Conservation (phyloP, 129 eudicot genomes). For the Glebionis coronaria region DNA sequence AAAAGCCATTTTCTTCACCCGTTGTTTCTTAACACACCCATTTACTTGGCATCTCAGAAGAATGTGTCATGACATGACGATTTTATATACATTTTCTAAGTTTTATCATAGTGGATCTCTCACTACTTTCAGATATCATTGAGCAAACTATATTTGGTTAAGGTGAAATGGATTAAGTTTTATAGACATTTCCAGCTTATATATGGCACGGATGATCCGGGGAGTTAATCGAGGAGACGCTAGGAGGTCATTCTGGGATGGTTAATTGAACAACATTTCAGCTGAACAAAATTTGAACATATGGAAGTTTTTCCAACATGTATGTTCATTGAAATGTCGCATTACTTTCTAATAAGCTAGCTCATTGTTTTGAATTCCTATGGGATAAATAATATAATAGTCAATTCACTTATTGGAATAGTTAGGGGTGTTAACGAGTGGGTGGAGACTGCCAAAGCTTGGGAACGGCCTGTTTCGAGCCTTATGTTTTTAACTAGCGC, state of each 20-base stretch:
- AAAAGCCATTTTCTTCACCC: no score
- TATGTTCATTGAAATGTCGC: no score
- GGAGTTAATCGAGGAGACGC: slow-evolving; percentile 53
- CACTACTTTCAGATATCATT: no score
- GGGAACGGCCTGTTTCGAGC: background rate
- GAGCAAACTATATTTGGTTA: background rate
- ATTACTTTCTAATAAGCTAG: background rate
- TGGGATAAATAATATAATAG: no score
- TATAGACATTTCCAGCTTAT: slow-evolving; percentile 52
- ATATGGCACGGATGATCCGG: slow-evolving; percentile 90
- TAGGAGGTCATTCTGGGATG: slow-evolving; percentile 81
- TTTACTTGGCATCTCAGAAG: no score
- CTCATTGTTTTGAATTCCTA: background rate
- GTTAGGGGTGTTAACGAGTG: background rate
- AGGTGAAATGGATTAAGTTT: background rate
- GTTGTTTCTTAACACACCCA: no score
- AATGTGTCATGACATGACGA: no score
- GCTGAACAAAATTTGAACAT: background rate
- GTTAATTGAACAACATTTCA: slow-evolving; percentile 65
- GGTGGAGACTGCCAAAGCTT: background rate
- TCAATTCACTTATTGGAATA: background rate
- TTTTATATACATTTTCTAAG: no score
- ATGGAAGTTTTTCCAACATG: no score
- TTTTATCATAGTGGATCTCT: no score
- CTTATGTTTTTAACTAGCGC: background rate